Evolutionary conservation across 495 filamentous ascomycete species (phyloP), one percentile per base, ranked within the genome.

Genomic region (Apiosordaria backusii): DNA sequence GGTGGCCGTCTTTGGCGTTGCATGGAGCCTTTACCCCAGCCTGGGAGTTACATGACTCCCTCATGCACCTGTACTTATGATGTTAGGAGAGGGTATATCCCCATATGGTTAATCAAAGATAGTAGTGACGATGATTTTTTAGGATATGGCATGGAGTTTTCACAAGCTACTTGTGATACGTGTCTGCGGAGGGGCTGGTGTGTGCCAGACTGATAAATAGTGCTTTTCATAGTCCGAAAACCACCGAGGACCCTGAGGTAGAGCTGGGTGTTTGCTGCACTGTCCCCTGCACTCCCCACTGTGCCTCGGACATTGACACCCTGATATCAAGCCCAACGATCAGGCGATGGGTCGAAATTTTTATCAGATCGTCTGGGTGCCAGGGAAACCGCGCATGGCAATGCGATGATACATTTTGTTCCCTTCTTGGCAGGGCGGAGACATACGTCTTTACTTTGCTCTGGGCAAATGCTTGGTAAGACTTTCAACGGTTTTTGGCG

Each of bases 41-140:
- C 26, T 62, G 72, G 35, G 68, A 67, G 74, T 66, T 55, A 52
- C 65, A 65, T 35, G 27, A 52, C 59, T 61, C 21, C n/a, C n/a
- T 25, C 57, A 70, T 66, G 67, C 67, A 64, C 68, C 71, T 79
- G 76, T 78, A 79, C 72, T 73, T 79, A 78, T 70, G 74, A 79
- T 69, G 70, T 72, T 75, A 61, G 72, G 63, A 66, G 70, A 74
- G 67, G 68, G 70, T 70, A 64, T 70, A 19, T 61, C 65, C 69
- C 64, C 54, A 72, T 60, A 72, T 65, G 71, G 70, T 72, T 79
- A 78, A 78, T 79, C 54, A 73, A 62, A 79, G 67, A 76, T 70
- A 71, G 68, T 66, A 63, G 68, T 69, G 45, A 71, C 67, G 70
- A 73, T 63, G 21, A 64, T 26, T 64, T 55, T 67, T 61, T 23